phyloP scores from a whole-genome alignment of 176 grass and related monocot genomes.

The Carex cristatella region DNA sequence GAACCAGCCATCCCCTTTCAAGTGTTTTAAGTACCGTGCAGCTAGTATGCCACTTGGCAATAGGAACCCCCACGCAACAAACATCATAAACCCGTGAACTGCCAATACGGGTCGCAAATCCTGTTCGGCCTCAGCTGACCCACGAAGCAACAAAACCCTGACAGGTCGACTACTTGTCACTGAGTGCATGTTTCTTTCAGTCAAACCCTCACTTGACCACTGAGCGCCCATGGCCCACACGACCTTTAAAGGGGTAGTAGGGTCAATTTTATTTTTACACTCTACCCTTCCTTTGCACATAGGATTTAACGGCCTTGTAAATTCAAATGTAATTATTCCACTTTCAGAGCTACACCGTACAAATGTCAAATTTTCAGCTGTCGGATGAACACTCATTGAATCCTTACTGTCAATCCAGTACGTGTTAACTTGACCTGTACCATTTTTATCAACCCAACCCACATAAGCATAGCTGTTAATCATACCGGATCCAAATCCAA shows the following conservation, averaged over 20 bases:
- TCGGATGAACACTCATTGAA: slow-evolving; percentile 48
- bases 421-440: slow-evolving; percentile 48
- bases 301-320: slow-evolving; percentile 52
- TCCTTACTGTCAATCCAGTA: slow-evolving; percentile 75
- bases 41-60: slow-evolving; percentile 60
- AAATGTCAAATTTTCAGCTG: slow-evolving; percentile 61
- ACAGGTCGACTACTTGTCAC: slow-evolving; percentile 64
- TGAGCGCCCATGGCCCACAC: slow-evolving; percentile 80
- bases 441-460: slow-evolving; percentile 71
- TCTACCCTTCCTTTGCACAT: slow-evolving; percentile 60
- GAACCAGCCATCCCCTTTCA: slow-evolving; percentile 66
- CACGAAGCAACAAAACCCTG: slow-evolving; percentile 45
- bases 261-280: slow-evolving; percentile 73
- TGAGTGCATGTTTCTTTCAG: slow-evolving; percentile 69
- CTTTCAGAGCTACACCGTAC: slow-evolving; percentile 54
- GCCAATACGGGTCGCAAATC: slow-evolving; percentile 67
- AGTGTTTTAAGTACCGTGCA: slow-evolving; percentile 70
- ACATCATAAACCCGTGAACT: slow-evolving; percentile 96
- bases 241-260: slow-evolving; percentile 64
- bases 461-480: slow-evolving; percentile 79
- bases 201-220: slow-evolving; percentile 50
- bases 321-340: slow-evolving; percentile 64
- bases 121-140: slow-evolving; percentile 64
- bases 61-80: slow-evolving; percentile 74
- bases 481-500: slow-evolving; percentile 69